phyloP scores from a whole-genome alignment of 768 basidiomycete species.

The Dentipellis sp. region DNA sequence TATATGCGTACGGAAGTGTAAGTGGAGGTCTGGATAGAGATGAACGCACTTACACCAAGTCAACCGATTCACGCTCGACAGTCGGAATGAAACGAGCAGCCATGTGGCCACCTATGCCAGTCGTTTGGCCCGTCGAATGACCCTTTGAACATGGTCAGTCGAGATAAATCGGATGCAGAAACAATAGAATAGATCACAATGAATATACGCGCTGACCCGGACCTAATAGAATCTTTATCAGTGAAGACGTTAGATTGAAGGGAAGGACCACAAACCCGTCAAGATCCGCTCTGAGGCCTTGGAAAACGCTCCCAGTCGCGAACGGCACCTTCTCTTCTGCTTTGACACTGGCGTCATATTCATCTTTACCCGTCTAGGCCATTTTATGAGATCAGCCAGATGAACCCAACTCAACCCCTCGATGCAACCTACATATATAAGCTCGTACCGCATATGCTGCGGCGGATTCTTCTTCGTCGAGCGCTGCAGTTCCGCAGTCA shows the following conservation, averaged over 20 bases:
- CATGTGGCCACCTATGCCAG: constrained; percentile 64
- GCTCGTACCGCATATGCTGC: constrained; percentile 56
- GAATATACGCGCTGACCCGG: constrained; percentile 70
- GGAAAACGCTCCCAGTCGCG: constrained; percentile 73
- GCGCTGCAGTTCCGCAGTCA: constrained; percentile 66
- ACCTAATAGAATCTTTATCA: constrained; percentile 25
- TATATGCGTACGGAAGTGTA: not conserved
- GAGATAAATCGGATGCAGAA: not conserved
- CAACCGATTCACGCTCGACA: constrained; percentile 90
- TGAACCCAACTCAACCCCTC: not conserved
- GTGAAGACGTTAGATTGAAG: not conserved
- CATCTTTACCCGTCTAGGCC: constrained; percentile 67
- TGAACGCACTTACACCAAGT: constrained; percentile 53
- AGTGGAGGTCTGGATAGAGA: too few relatives aligned
- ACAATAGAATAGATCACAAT: constrained; percentile 42
- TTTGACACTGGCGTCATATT: constrained; percentile 63
- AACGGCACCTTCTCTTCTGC: constrained; percentile 55
- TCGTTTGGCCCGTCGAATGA: constrained; percentile 88
- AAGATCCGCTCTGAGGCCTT: constrained; percentile 79
- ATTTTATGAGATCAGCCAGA: not conserved
- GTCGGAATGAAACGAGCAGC: constrained; percentile 89
- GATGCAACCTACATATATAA: constrained; percentile 64
- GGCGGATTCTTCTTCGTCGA: constrained; percentile 96
- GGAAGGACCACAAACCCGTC: constrained; percentile 50
- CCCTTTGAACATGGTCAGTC: constrained; percentile 38